These are phyloP conservation scores for Camillea tinctor DNA, from an alignment of 2,329 filamentous ascomycete genomes.

Conservation along the genomic window DNA sequence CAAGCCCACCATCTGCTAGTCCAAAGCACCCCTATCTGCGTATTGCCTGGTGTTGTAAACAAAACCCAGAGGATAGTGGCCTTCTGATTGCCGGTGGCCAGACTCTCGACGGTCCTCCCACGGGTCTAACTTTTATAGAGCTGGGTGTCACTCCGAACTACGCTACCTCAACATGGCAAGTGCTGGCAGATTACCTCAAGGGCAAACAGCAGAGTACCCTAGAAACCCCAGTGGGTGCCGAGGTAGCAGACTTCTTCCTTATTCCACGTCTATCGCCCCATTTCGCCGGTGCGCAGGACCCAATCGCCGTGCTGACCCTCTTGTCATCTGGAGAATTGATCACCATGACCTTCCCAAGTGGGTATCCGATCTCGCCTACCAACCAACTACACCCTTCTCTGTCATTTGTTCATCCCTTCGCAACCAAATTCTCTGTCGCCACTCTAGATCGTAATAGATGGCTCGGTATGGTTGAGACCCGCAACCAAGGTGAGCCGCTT, in stretches of 20 bases:
- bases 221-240: slow-evolving; percentile 72
- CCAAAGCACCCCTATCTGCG: slow-evolving; percentile 73
- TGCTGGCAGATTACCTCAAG: slow-evolving; percentile 74
- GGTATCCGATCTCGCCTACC: slow-evolving; percentile 85
- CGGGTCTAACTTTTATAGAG: slow-evolving; percentile 85
- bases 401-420: slow-evolving; percentile 86
- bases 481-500: slow-evolving; percentile 74
- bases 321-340: slow-evolving; percentile 85
- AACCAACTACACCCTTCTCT: slow-evolving; percentile 89
- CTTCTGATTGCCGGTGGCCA: slow-evolving; percentile 83
- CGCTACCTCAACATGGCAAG: slow-evolving; percentile 86
- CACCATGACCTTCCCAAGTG: slow-evolving; percentile 88
- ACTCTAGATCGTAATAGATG: slow-evolving; percentile 76
- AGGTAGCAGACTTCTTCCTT: slow-evolving; percentile 77
- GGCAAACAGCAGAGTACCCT: slow-evolving; percentile 72
- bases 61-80: slow-evolving; percentile 89
- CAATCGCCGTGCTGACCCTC: slow-evolving; percentile 77
- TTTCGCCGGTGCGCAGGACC: slow-evolving; percentile 85
- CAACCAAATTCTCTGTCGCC: slow-evolving; percentile 70
- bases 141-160: slow-evolving; percentile 87
- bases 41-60: slow-evolving; percentile 90
- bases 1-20: slow-evolving; percentile 49
- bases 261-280: slow-evolving; percentile 82
- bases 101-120: slow-evolving; percentile 62
- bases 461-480: slow-evolving; percentile 86